These are phyloP conservation scores for Peniophora sp. DNA, from an alignment of 1,284 basidiomycete genomes.

Conservation along the genomic window DNA sequence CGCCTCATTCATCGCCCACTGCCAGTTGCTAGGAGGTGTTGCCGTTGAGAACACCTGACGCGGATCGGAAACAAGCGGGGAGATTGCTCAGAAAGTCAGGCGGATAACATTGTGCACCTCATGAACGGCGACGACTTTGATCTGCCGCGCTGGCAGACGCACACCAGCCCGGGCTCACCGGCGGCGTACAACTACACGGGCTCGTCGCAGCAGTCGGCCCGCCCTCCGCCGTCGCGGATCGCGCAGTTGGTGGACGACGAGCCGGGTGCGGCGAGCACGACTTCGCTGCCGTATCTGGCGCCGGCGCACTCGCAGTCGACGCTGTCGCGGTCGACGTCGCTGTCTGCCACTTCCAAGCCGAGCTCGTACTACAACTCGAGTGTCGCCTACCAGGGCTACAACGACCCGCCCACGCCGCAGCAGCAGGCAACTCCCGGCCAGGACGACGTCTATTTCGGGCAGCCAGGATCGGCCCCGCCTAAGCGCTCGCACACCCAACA, in stretches of 20 bases:
- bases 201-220: slow-evolving; percentile 14
- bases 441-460: slow-evolving; percentile 58
- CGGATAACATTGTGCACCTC: too few species aligned
- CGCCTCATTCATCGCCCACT: too few species aligned
- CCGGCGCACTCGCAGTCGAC: slow-evolving; percentile 34
- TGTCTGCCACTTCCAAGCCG: slow-evolving; percentile 30
- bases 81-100: too few species aligned
- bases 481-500: slow-evolving; percentile 50
- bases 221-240: slow-evolving; percentile 43
- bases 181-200: slow-evolving; percentile 15
- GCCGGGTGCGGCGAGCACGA: slow-evolving; percentile 8
- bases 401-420: slow-evolving; percentile 3
- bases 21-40: too few species aligned
- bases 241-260: slow-evolving; percentile 60
- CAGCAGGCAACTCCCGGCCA: slow-evolving; percentile 35
- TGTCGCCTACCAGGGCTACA: slow-evolving; percentile 40
- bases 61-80: too few species aligned
- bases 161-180: slow-evolving; percentile 39
- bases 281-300: slow-evolving; percentile 45
- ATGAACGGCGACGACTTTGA: slow-evolving; percentile 56
- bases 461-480: slow-evolving; percentile 36
- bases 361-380: slow-evolving; percentile 53
- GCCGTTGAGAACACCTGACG: too few species aligned
- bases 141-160: slow-evolving; percentile 76
- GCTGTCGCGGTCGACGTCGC: slow-evolving; percentile 58